Base-by-base conservation (phyloP, 192 early-diverging fungal species). In the Cladochytrium replicatum region DNA sequence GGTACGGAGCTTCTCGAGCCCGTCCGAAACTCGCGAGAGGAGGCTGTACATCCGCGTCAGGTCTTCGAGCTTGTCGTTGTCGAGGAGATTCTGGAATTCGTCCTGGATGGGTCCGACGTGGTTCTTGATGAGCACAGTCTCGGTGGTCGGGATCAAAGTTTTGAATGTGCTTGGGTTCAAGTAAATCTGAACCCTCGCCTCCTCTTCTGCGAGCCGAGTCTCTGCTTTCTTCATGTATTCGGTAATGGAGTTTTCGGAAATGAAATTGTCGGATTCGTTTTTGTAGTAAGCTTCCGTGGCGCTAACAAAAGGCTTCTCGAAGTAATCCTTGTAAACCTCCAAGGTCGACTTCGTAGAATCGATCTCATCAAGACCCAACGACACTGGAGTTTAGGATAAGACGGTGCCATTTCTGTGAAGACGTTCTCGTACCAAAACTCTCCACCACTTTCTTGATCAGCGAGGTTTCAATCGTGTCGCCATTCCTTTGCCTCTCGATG, bases 141-240 rank as follows among this genome's bases (percentile, higher is more conserved):
- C 90, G 57, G 89, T 87, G 13, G 74, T 88, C 6, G 71, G 67
- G 52, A 89, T 82, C 17, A 98, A 77, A 52, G 80, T 80, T 30
- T 81, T 75, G 40, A 83, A 65, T 28, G 89, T 89, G 37, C 78
- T 79, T 41, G 77, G 72, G 66, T 96, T 88, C 23, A 98, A 66
- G 57, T 91, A 94, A 60, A 84, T 75, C 54, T 86, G 72, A 2
- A 93, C 86, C 24, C 91, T 87, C 27, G 71, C 74, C 60, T 95
- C 90, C 66, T 98, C 94, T 49, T 85, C 80, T 38, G 67, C 54
- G 58, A 91, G 58, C 47, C 86, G 74, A 41, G 67, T 61, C 53
- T 86, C 84, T 4, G 85, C 85, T 71, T 89, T 90, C 56, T 89
- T 87, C 88, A 98, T 92, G 66, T 98, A 98, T 50, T 94, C 91